Conservation (phyloP, 331 rosid species). For the Rosa hybrid region DNA sequence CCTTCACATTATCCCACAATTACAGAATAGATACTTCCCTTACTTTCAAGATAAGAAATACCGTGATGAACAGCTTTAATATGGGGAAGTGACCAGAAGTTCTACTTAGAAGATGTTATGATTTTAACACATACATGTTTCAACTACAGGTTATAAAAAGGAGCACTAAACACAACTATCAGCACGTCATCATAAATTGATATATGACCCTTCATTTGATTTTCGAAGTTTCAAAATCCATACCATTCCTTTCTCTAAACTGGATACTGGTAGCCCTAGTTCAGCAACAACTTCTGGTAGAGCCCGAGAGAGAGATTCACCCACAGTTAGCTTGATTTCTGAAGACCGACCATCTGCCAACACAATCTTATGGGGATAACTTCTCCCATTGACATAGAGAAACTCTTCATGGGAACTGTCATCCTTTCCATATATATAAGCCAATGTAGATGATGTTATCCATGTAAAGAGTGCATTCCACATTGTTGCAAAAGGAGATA, state of each 20-base stretch:
- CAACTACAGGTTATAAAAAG: not conserved
- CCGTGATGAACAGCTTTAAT: not conserved
- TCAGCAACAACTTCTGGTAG: constrained; percentile 74
- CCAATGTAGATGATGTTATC: constrained; percentile 80
- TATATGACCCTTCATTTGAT: not conserved
- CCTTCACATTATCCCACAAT: not conserved
- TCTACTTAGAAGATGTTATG: not conserved
- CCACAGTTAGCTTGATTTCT: constrained; percentile 87
- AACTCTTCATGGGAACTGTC: constrained; percentile 80
- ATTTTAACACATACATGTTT: constrained; percentile 8
- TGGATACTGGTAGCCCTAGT: constrained; percentile 76
- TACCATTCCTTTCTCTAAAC: constrained; percentile 91
- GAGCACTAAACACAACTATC: not conserved
- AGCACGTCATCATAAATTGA: not conserved
- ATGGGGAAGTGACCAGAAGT: not conserved
- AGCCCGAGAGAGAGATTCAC: constrained; percentile 77
- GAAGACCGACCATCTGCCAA: constrained; percentile 83
- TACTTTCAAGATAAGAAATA: not conserved
- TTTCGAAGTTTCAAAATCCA: constrained; percentile 23
- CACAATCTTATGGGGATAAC: constrained; percentile 61
- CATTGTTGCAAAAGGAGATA: constrained; percentile 85
- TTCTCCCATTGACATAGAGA: constrained; percentile 61
- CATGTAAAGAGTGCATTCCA: constrained; percentile 84
- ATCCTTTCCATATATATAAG: constrained; percentile 80
- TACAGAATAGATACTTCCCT: not conserved